Evolutionary conservation across 768 basidiomycete species (phyloP).

Genomic region (Neoboletus brunneissimus): DNA sequence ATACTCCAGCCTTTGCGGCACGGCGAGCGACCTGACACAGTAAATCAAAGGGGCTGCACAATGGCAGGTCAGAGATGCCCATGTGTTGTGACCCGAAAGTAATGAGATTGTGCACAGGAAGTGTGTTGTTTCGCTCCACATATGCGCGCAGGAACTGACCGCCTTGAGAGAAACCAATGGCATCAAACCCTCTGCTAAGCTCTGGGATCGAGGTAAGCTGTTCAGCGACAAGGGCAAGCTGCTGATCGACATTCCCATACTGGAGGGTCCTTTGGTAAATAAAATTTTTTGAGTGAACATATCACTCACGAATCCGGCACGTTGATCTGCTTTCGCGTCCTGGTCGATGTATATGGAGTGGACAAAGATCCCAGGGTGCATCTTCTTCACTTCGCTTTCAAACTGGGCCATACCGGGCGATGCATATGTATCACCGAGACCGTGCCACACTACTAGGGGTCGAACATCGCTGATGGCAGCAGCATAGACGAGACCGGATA

Average conservation of each 20-base stretch:
- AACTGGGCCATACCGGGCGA: constrained; percentile 75
- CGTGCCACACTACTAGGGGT: constrained; percentile 77
- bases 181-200: constrained; percentile 72
- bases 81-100: constrained; percentile 89
- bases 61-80: constrained; percentile 76
- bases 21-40: constrained; percentile 66
- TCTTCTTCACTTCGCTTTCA: constrained; percentile 50
- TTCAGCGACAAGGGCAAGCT: constrained; percentile 59
- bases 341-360: constrained; percentile 70
- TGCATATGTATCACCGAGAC: constrained; percentile 75
- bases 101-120: constrained; percentile 75
- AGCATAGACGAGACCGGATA: constrained; percentile 12
- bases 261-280: constrained; percentile 28
- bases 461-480: constrained; percentile 29
- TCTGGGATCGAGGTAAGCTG: constrained; percentile 66
- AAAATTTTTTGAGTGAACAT: neutral
- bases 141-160: constrained; percentile 89
- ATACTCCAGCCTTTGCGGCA: constrained; percentile 61
- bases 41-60: constrained; percentile 62
- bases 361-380: constrained; percentile 74
- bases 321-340: constrained; percentile 58
- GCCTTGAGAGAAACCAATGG: constrained; percentile 86
- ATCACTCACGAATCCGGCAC: constrained; percentile 67
- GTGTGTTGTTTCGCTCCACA: constrained; percentile 69
- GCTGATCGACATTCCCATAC: constrained; percentile 78